Base-by-base conservation (phyloP, 176 grass and related monocot genomes). In the Raddia distichophylla region DNA sequence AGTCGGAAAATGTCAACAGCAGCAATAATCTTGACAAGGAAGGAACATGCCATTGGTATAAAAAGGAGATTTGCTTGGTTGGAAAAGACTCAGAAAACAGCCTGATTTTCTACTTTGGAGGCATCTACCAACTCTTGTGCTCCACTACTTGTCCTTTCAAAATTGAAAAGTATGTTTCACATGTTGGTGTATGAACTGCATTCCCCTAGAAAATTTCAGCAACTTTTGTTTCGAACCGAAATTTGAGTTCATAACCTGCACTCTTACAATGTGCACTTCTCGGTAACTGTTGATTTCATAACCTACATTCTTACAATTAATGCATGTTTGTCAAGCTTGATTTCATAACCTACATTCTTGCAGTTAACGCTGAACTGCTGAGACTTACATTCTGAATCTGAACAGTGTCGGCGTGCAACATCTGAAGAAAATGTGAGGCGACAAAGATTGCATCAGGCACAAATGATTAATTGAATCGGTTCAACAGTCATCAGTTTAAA, bases 1-100 rank as follows among this genome's bases (percentile, higher is more conserved):
- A 86, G 87, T 80, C 81, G 87, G 92, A 87, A 80, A 87, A 80
- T 73, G 63, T 5, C 69, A 79, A 64, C 69, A 87, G 54, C 52
- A 81, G 82, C 84, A 87, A 80, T 13, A 81, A 77, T 50, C 73
- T 84, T 90, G 22, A 79, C 17, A 58, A 34, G 37, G 15, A 83
- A 66, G 83, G 42, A 69, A 84, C 76, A 76, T 68, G 34, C 45
- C 77, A 80, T 76, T 47, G 50, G 54, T 54, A 76, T 56, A 58
- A 84, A 77, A 47, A 5, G 20, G 14, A 61, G 43, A 32, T 83
- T 45, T 83, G 40, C 58, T 53, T 66, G 83, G 2, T 73, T 73
- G 69, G 13, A 64, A 64, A 81, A 80, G 32, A 19, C 27, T 35
- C 6, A 37, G 18, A 70, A 70, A 45, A 64, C 58, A 74, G 56